phyloP scores from a whole-genome alignment of 163 green algal species.

The Scenedesmus sp. region DNA sequence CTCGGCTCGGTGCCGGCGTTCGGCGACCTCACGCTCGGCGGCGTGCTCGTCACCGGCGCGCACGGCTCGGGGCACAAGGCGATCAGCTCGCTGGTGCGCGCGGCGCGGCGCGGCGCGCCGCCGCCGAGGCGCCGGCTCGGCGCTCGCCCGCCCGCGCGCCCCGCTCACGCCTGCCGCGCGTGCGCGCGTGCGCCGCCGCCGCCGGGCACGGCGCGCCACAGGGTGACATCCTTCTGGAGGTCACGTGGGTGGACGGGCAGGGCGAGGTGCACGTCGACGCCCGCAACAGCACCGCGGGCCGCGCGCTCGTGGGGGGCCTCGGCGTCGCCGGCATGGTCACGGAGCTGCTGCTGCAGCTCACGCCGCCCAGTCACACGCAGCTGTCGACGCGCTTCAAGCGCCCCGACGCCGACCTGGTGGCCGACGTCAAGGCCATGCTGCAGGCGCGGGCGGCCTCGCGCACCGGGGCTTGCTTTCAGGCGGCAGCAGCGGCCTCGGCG shows the following conservation, averaged over 20 bases:
- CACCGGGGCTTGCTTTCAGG: background rate
- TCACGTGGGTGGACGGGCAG: constrained; percentile 44
- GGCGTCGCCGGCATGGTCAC: constrained; percentile 33
- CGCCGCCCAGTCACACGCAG: constrained; percentile 15
- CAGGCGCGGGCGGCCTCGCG: background rate
- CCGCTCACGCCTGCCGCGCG: too few species aligned
- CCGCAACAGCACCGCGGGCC: constrained; percentile 28
- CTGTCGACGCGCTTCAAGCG: constrained; percentile 6
- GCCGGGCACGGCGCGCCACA: background rate
- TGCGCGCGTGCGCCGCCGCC: too few species aligned
- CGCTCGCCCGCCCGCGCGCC: too few species aligned
- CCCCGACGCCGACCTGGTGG: constrained; percentile 6
- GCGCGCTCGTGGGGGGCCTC: constrained; percentile 21
- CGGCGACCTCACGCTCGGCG: constrained; percentile 40
- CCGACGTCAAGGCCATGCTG: constrained; percentile 32
- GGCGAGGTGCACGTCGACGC: background rate
- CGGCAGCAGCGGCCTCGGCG: background rate
- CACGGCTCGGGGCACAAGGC: constrained; percentile 19
- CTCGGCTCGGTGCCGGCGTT: constrained; percentile 37
- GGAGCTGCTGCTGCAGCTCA: constrained; percentile 42
- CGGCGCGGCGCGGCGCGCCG: too few species aligned
- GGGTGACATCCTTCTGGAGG: constrained; percentile 33
- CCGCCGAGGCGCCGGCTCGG: too few species aligned
- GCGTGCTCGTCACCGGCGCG: constrained; percentile 36
- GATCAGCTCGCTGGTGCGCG: constrained; percentile 25